Evolutionary conservation across 768 basidiomycete species (phyloP).

Genomic region (Lentinula edodes): DNA sequence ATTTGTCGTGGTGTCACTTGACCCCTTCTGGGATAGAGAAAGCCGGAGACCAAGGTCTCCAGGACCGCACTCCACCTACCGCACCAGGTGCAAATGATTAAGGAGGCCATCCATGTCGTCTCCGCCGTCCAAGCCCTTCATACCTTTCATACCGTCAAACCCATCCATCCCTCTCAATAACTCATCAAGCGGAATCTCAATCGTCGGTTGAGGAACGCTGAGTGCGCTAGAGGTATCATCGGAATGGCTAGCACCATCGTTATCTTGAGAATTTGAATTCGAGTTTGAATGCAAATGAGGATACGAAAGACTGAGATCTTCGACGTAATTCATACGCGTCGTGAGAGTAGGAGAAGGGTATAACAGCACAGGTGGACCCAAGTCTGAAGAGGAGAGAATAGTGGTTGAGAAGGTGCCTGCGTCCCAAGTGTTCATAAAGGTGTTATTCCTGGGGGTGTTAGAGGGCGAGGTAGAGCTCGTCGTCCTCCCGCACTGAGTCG

Average conservation of each 20-base stretch:
- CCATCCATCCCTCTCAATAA: slow-evolving; percentile 51
- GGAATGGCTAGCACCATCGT: not conserved
- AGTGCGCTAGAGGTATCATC: slow-evolving; percentile 27
- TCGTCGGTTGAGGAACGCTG: slow-evolving; percentile 70
- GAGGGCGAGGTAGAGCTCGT: not conserved
- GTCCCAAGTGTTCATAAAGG: too few relatives aligned
- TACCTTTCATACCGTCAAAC: slow-evolving; percentile 43
- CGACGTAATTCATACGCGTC: slow-evolving; percentile 72
- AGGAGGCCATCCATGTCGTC: too few relatives aligned
- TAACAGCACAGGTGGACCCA: too few relatives aligned
- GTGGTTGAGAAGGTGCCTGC: too few relatives aligned
- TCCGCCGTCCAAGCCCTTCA: too few relatives aligned
- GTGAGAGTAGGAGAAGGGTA: too few relatives aligned
- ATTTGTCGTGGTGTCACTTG: too few relatives aligned
- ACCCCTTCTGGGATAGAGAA: not conserved
- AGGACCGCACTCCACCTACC: not conserved
- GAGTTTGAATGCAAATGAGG: not conserved
- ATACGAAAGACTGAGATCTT: slow-evolving; percentile 42
- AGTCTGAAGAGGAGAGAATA: too few relatives aligned
- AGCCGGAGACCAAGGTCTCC: slow-evolving; percentile 16
- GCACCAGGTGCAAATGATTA: not conserved
- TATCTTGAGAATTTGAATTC: too few relatives aligned
- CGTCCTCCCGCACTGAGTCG: slow-evolving; percentile 27
- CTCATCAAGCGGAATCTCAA: slow-evolving; percentile 81
- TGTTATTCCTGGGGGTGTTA: not conserved